A percentile compares a stretch with the other conserved stretches of the same genome.
These are phyloP conservation scores for Mycena alexandri DNA, from an alignment of 768 basidiomycete species.

Conservation along the genomic window DNA sequence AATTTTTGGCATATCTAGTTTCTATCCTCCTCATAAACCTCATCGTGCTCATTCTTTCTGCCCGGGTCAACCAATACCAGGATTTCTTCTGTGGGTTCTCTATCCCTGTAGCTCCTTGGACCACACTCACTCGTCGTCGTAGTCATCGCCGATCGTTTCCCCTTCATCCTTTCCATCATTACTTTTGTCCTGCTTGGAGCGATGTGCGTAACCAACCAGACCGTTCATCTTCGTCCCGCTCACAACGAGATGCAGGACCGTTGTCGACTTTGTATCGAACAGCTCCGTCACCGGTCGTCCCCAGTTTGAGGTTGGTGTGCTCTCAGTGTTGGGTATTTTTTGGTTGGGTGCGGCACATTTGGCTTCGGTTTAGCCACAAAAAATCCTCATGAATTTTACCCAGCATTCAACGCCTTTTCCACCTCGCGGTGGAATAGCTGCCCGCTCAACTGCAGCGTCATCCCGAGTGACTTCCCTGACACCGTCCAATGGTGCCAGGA, in stretches of 20 bases:
- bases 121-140: constrained; percentile 23
- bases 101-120: background rate
- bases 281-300: constrained; percentile 61
- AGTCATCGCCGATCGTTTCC: constrained; percentile 73
- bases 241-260: constrained; percentile 47
- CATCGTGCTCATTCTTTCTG: constrained; percentile 64
- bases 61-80: constrained; percentile 68
- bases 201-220: constrained; percentile 51
- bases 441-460: constrained; percentile 61
- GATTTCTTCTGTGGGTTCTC: constrained; percentile 69
- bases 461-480: constrained; percentile 60
- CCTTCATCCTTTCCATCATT: constrained; percentile 68
- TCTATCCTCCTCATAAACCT: constrained; percentile 60
- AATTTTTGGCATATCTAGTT: constrained; percentile 44
- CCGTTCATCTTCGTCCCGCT: too few relatives aligned
- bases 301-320: constrained; percentile 60
- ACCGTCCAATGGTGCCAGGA: constrained; percentile 66
- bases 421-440: constrained; percentile 67
- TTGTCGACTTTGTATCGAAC: constrained; percentile 55
- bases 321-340: constrained; percentile 60
- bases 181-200: constrained; percentile 59
- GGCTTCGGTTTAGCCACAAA: background rate
- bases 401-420: constrained; percentile 72
- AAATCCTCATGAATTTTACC: background rate
- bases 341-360: constrained; percentile 62